Conservation (phyloP, 1,139 yeast genomes). For the Saccharomyces hybrid region DNA sequence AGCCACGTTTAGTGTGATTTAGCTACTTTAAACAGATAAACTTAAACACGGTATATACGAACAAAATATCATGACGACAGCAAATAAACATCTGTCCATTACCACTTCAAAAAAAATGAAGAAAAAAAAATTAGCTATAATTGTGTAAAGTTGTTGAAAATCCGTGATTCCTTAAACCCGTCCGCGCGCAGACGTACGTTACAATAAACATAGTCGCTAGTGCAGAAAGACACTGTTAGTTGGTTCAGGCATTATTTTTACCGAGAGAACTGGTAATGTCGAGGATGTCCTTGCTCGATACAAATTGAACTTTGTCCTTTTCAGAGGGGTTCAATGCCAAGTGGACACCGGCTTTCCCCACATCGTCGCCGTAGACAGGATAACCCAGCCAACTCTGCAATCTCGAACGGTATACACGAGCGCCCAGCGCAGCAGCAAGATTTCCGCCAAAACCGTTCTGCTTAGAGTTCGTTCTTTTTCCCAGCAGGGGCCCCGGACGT, state of each 20-base stretch:
- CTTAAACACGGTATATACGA: not conserved
- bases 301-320: slow-evolving; percentile 20
- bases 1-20: not conserved
- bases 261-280: slow-evolving; percentile 6
- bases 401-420: slow-evolving; percentile 33
- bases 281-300: slow-evolving; percentile 24
- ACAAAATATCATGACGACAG: not conserved
- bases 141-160: not conserved
- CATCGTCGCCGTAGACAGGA: slow-evolving; percentile 44
- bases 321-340: slow-evolving; percentile 24
- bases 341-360: slow-evolving; percentile 40
- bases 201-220: not conserved
- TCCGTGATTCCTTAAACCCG: not conserved
- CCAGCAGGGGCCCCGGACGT: slow-evolving; percentile 63
- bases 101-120: not conserved
- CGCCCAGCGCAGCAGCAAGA: slow-evolving; percentile 32
- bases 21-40: not conserved
- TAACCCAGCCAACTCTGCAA: slow-evolving; percentile 30
- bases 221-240: not conserved
- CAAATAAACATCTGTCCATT: not conserved
- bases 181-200: not conserved
- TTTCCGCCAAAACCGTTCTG: slow-evolving; percentile 36
- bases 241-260: not conserved
- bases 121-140: not conserved
- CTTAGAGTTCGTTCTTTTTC: slow-evolving; percentile 41